These are phyloP conservation scores for Fraxinus sp. DNA, from an alignment of 305 asterid genomes.

Conservation along the genomic window DNA sequence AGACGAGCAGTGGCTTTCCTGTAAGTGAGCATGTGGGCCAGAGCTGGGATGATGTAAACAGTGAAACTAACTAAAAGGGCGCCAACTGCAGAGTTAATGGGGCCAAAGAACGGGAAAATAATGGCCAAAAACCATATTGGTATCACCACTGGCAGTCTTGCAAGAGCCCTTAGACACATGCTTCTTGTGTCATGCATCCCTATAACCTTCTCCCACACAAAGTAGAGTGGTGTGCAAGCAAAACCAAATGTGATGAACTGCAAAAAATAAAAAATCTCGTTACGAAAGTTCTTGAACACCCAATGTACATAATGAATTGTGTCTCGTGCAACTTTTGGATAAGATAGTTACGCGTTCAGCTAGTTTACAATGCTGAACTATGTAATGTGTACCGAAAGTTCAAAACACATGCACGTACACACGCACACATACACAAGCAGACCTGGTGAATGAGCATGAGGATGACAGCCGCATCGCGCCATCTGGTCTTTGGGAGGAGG, in stretches of 20 bases:
- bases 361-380: background rate
- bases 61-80: conserved; percentile 61
- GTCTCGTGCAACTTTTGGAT: background rate
- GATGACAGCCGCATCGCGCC: conserved; percentile 82
- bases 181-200: conserved; percentile 67
- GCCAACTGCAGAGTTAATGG: conserved; percentile 64
- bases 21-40: conserved; percentile 63
- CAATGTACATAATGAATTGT: background rate
- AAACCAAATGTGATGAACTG: conserved; percentile 68
- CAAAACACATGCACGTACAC: background rate
- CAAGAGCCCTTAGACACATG: conserved; percentile 57
- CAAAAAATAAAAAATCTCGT: background rate
- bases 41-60: conserved; percentile 56
- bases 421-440: too few relatives aligned
- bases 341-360: background rate
- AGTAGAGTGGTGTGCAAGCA: conserved; percentile 61
- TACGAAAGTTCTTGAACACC: background rate
- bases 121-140: conserved; percentile 70
- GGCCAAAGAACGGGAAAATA: conserved; percentile 63
- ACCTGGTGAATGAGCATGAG: conserved; percentile 93
- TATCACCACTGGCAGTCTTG: conserved; percentile 58
- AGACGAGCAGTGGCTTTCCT: conserved; percentile 52
- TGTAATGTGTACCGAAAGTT: background rate
- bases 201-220: conserved; percentile 70
- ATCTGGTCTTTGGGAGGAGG: conserved; percentile 54